Evolutionary conservation across 345 rosid species (phyloP), one percentile per base, ranked within the genome.

Genomic region (Stellera chamaejasme): DNA sequence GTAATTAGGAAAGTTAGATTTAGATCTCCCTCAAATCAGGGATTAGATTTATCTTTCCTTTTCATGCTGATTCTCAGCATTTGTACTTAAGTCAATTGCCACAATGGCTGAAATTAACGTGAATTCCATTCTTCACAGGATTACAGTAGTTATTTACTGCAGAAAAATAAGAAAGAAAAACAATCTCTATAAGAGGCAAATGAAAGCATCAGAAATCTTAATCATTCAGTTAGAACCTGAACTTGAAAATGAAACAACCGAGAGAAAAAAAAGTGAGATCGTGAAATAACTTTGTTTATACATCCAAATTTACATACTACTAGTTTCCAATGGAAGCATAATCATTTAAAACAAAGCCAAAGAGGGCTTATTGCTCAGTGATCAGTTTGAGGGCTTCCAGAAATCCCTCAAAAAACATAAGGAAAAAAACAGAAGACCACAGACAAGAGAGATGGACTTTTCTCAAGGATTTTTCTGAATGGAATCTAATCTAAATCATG

Each of bases 251-350:
- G 39, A 32, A 32, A 32, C 39, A 32, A 32, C 8, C 39, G 8
- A 32, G 39, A 32, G 39, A 42, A 59, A 11, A 53, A 52, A 43
- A 55, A 27, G 60, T 27, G 58, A 61, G 15, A 47, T 47, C 59
- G 52, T 45, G 47, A 55, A 55, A 55, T n/a, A 13, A 6, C 4
- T 23, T 11, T 50, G 28, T 3, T 5, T 1, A 50, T 3, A 25
- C 26, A 25, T 13, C 1, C 23, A 50, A 41, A 52, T 5, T 26
- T 26, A 12, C n/a, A n/a, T 26, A 52, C 14, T 3, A 27, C 11
- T 13, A 4, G 15, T 32, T 32, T 32, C 39, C 2, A 32, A 5
- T 1, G 8, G 39, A 32, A 4, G 39, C 39, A 32, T 32, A 32
- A 32, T 32, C 39, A 32, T 1, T 8, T 8, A 32, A 32, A 32